Percentiles rank a stretch among this genome's conserved stretches.
Conservation (phyloP, 768 basidiomycete genomes). For the Lactarius hengduanensis region DNA sequence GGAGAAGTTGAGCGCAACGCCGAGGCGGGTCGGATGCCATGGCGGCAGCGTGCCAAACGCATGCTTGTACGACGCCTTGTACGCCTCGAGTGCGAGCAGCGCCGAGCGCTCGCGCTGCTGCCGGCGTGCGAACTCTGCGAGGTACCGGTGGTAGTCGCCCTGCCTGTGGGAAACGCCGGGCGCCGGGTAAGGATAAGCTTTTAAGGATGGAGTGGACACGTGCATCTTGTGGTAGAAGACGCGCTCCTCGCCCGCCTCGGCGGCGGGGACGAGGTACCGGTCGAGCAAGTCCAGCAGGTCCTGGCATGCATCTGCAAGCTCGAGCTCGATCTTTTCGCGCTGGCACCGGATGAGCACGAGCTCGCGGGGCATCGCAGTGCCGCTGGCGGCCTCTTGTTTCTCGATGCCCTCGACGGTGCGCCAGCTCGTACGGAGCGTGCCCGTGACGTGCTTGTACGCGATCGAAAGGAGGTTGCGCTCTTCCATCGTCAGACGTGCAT, state of each 20-base stretch:
- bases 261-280: slow-evolving; percentile 53
- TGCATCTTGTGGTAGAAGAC: slow-evolving; percentile 92
- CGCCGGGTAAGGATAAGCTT: slow-evolving; percentile 17
- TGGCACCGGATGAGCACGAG: slow-evolving; percentile 67
- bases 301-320: slow-evolving; percentile 74
- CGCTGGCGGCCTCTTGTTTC: slow-evolving; percentile 53
- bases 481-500: slow-evolving; percentile 71
- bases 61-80: slow-evolving; percentile 84
- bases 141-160: slow-evolving; percentile 90
- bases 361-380: slow-evolving; percentile 51
- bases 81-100: slow-evolving; percentile 75
- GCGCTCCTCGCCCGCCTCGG: slow-evolving; percentile 73
- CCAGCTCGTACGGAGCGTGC: slow-evolving; percentile 82
- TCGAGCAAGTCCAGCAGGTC: slow-evolving; percentile 75
- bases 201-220: slow-evolving; percentile 31
- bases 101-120: slow-evolving; percentile 67
- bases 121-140: slow-evolving; percentile 79
- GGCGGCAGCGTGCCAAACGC: slow-evolving; percentile 70
- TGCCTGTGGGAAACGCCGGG: slow-evolving; percentile 47
- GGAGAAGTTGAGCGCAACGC: slow-evolving; percentile 89
- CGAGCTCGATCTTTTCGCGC: slow-evolving; percentile 72
- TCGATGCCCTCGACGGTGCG: slow-evolving; percentile 75
- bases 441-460: slow-evolving; percentile 89
- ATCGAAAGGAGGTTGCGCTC: slow-evolving; percentile 88
- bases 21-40: slow-evolving; percentile 83